Evolutionary conservation across 768 basidiomycete species (phyloP), one percentile per base, ranked within the genome.

Genomic region (Kwoniella dendrophila): DNA sequence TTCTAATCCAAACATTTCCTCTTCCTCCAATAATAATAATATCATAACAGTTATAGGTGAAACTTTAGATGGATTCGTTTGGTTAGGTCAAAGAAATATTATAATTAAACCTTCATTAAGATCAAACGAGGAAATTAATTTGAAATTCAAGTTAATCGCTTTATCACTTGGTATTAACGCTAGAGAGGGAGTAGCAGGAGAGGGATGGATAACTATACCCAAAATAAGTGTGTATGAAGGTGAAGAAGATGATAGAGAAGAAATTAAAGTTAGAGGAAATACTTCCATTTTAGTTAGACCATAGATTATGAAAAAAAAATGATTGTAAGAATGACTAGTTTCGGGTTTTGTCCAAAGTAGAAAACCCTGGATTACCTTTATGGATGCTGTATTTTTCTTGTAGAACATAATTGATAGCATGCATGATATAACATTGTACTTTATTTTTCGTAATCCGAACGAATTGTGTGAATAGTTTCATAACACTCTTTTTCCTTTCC

Each of bases 1-100:
- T n/a, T n/a, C n/a, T n/a, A n/a, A n/a, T n/a, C n/a, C n/a, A n/a
- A 92, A 72, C 90, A 90, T 75, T 79, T 84, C 57, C 83, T 87
- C 70, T 62, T 82, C 84, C 2, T 81, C 81, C 7, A 84, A 86
- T 34, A 85, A 90, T 2, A 88, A 88, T 0, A 87, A 86, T 65
- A 78, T 94, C 33, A 81, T n/a, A n/a, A n/a, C 85, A 11, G 83
- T 92, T 8, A 85, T 87, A 33, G 82, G 93, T 29, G 92, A 95
- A 56, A 83, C 86, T 0, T 79, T 83, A 12, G 90, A 90, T 41
- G 82, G 83, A n/a, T 95, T 96, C 77, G 85, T 93, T 16, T 85
- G 92, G 43, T 85, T 90, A 2, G 93, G 94, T 0, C 74, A 89
- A 34, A 82, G 90, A 48, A 84, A 81, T 50, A 85, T 86, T 2